phyloP scores from a whole-genome alignment of 2,329 filamentous ascomycete species.

The Penicillium aurantiogriseum region DNA sequence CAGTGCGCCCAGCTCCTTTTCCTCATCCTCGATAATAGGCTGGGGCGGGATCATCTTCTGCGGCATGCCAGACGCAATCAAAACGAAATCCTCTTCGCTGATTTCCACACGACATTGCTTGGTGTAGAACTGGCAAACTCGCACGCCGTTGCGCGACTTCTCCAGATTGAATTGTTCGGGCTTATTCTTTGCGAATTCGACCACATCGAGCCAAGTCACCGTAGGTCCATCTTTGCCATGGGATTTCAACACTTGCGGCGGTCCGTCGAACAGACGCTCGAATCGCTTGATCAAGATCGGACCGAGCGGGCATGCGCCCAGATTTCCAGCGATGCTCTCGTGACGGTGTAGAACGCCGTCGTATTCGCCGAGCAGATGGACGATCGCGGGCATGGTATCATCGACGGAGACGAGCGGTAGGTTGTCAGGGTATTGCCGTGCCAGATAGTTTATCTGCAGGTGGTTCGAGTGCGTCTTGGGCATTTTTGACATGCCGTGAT shows the following conservation, averaged over 20 bases:
- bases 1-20: constrained; percentile 77
- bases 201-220: constrained; percentile 81
- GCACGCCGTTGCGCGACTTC: constrained; percentile 64
- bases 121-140: constrained; percentile 77
- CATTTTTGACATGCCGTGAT: constrained; percentile 48
- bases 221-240: constrained; percentile 60
- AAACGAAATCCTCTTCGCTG: constrained; percentile 79
- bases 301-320: constrained; percentile 78
- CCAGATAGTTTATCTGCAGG: constrained; percentile 67
- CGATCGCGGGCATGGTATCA: constrained; percentile 71
- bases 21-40: constrained; percentile 80
- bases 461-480: constrained; percentile 57
- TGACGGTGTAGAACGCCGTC: constrained; percentile 81
- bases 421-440: constrained; percentile 60
- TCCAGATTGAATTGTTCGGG: constrained; percentile 74
- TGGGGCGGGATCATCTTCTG: constrained; percentile 79
- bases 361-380: constrained; percentile 73
- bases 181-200: constrained; percentile 78
- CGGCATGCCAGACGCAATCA: constrained; percentile 78
- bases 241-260: constrained; percentile 65
- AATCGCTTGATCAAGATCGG: constrained; percentile 83
- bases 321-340: constrained; percentile 80
- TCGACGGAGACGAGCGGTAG: constrained; percentile 62
- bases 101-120: constrained; percentile 82
- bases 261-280: constrained; percentile 79